Evolutionary conservation across 768 basidiomycete species (phyloP).

Genomic region (Royoungia palumana): DNA sequence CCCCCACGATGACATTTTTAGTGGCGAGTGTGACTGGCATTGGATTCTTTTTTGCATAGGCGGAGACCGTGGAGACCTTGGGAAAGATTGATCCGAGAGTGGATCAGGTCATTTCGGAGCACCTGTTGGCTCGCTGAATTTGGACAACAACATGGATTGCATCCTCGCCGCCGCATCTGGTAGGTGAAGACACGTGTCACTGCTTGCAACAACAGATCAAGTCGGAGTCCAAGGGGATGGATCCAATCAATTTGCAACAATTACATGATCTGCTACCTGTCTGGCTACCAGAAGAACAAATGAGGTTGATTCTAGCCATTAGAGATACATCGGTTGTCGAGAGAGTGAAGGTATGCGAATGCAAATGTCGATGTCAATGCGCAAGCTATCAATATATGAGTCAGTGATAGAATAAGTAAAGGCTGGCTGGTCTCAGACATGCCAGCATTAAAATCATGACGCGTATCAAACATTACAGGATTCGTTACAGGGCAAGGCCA

Average conservation of each 20-base stretch:
- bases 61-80: slow-evolving; percentile 28
- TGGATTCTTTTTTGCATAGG: slow-evolving; percentile 5
- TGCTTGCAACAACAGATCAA: too few species aligned
- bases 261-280: slow-evolving; percentile 6
- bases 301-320: slow-evolving; percentile 8
- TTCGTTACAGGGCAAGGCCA: slow-evolving; percentile 30
- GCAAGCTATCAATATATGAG: slow-evolving; percentile 7
- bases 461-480: background rate
- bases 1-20: too few species aligned
- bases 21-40: slow-evolving; percentile 1
- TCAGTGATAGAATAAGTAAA: slow-evolving; percentile 13
- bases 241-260: background rate
- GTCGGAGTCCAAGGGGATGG: background rate
- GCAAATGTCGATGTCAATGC: slow-evolving; percentile 2
- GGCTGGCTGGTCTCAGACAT: background rate
- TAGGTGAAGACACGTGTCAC: too few species aligned
- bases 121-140: slow-evolving; percentile 17
- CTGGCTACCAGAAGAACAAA: slow-evolving; percentile 5
- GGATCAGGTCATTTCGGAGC: slow-evolving; percentile 22
- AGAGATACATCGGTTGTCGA: slow-evolving; percentile 24
- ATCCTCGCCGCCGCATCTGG: too few species aligned
- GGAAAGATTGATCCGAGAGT: slow-evolving; percentile 28
- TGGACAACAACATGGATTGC: background rate
- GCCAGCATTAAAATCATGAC: background rate
- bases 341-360: background rate